Base-by-base conservation (phyloP, 2,329 filamentous ascomycete species). In the Trichoderma citrinoviride region DNA sequence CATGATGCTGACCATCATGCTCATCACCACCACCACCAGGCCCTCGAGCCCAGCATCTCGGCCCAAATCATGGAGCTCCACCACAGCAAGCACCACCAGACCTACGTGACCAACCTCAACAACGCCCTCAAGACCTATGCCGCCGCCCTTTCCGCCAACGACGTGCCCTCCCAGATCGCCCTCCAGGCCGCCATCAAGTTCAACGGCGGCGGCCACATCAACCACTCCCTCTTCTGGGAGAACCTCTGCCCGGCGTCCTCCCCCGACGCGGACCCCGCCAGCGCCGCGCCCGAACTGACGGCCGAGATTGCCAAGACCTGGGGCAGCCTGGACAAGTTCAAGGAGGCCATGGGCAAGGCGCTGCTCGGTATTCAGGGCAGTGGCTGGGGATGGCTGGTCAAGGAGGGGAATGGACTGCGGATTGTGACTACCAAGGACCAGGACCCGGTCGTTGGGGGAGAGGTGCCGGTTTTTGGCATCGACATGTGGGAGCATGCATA, bases 401-500 rank as follows among this genome's bases (percentile, higher is more conserved):
- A 87, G 73, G 84, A 89, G 58, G 79, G 81, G 3, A 77, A 77
- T 3, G 84, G 80, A 1, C 76, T 96, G 69, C 83, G 87, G 64
- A 91, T 96, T 69, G 82, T 90, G 8, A 92, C 89, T 0, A 93
- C 90, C n/a, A 92, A 92, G 75, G 92, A 96, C 74, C 92, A 96
- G 79, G 92, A 96, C 73, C 88, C 89, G 1, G 84, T 92, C 5
- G 84, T 89, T 14, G 71, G 81, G 17, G 83, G 85, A 5, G 85
- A 88, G 69, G 83, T 86, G n/a, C 89, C 89, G 8, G 79, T 96
- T 21, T 82, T 93, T 47, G 92, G 91, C 0, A 82, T 96, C 2
- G 92, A 96, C 75, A 94, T 96, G 86, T 96, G 92, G 92, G 92
- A 96, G 80, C 92, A 96, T 79, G 92, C 92, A 0, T 96, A 96